These are phyloP conservation scores for Pleoardoris graminearum DNA, from an alignment of 2,329 filamentous ascomycete species.

Conservation along the genomic window DNA sequence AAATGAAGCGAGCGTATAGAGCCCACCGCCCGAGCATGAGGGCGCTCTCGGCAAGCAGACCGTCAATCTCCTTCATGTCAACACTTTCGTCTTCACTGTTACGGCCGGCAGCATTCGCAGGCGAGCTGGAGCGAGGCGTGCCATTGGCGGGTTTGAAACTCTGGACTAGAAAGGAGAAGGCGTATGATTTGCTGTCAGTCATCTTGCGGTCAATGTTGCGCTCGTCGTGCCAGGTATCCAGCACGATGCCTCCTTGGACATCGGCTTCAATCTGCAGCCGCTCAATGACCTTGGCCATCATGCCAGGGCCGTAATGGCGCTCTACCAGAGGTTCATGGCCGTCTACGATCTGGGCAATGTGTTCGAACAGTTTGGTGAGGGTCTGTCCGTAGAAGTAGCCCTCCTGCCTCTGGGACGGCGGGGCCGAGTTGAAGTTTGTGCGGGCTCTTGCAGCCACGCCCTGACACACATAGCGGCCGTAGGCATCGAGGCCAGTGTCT, in stretches of 20 bases:
- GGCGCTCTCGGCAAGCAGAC: slow-evolving; percentile 81
- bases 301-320: slow-evolving; percentile 87
- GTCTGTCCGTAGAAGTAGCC: slow-evolving; percentile 90
- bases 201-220: slow-evolving; percentile 80
- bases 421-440: slow-evolving; percentile 73
- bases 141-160: slow-evolving; percentile 73
- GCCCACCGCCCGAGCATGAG: slow-evolving; percentile 95
- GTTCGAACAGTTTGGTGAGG: slow-evolving; percentile 90
- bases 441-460: slow-evolving; percentile 86
- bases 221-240: slow-evolving; percentile 96
- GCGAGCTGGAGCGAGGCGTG: slow-evolving; percentile 74
- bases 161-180: slow-evolving; percentile 94
- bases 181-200: slow-evolving; percentile 96
- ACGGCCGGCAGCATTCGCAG: slow-evolving; percentile 62
- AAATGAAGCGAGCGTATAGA: slow-evolving; percentile 85
- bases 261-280: slow-evolving; percentile 92
- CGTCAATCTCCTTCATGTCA: slow-evolving; percentile 95
- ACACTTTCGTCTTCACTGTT: slow-evolving; percentile 86
- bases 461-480: slow-evolving; percentile 93
- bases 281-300: slow-evolving; percentile 94
- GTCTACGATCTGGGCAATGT: slow-evolving; percentile 96
- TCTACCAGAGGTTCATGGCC: slow-evolving; percentile 89
- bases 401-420: slow-evolving; percentile 66
- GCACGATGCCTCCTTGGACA: slow-evolving; percentile 90
- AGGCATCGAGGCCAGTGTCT: slow-evolving; percentile 89